Evolutionary conservation across 2,329 filamentous ascomycete genomes (phyloP).

Genomic region (Penicillium sp.): DNA sequence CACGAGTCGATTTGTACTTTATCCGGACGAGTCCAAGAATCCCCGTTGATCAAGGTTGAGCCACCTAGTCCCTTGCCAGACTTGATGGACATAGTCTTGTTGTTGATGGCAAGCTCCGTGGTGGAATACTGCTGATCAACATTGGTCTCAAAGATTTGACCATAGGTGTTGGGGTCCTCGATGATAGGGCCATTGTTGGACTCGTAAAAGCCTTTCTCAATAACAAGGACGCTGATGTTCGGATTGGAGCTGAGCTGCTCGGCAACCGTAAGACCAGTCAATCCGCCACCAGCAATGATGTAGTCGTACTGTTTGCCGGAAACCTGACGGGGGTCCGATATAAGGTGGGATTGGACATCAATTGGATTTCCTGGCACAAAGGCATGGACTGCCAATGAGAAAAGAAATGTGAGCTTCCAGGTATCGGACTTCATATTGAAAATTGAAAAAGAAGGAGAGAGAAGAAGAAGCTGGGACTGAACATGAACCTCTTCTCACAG

Average conservation of each 20-base stretch:
- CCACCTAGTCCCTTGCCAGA: conserved; percentile 32
- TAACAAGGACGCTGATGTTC: conserved; percentile 27
- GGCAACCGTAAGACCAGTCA: conserved; percentile 32
- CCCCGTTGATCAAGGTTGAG: conserved; percentile 32
- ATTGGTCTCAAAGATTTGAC: conserved; percentile 27
- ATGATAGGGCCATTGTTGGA: conserved; percentile 29
- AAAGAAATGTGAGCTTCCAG: neutral
- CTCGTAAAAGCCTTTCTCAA: conserved; percentile 34
- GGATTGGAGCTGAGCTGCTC: conserved; percentile 27
- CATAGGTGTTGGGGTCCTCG: conserved; percentile 28
- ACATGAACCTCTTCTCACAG: neutral
- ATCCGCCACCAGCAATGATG: conserved; percentile 34
- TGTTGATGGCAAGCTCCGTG: conserved; percentile 19
- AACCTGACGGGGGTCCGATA: conserved; percentile 19
- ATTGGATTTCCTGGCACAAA: neutral
- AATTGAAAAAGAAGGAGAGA: neutral
- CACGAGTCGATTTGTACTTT: conserved; percentile 29
- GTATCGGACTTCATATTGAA: neutral
- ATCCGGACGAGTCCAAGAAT: conserved; percentile 33
- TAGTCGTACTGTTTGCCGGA: conserved; percentile 28
- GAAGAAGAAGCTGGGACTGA: neutral
- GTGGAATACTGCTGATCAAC: conserved; percentile 26
- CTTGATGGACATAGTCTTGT: conserved; percentile 19
- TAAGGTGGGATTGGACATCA: conserved; percentile 9
- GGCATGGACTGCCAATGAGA: neutral